These are phyloP conservation scores for Aureobasidium namibiae DNA, from an alignment of 2,329 filamentous ascomycete species.

Conservation along the genomic window DNA sequence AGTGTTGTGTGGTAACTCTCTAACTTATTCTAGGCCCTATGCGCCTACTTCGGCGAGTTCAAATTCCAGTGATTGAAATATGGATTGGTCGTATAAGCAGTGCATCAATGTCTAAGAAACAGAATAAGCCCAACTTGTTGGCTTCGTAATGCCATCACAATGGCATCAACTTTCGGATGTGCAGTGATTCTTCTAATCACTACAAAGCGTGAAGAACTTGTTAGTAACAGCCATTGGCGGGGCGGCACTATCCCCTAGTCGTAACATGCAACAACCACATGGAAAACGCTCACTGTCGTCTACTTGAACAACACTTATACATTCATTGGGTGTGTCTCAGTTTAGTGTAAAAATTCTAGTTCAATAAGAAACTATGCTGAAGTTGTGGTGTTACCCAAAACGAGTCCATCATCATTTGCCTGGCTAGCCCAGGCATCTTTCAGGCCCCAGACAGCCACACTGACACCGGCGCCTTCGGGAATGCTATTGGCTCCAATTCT, in stretches of 20 bases:
- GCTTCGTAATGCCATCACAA: too few relatives aligned
- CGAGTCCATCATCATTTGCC: slow-evolving; percentile 24
- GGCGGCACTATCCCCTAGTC: too few relatives aligned
- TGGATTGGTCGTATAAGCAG: too few relatives aligned
- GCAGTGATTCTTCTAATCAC: too few relatives aligned
- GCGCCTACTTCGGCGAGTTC: slow-evolving; percentile 51
- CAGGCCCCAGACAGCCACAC: slow-evolving; percentile 32
- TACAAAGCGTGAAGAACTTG: too few relatives aligned
- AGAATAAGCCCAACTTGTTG: too few relatives aligned
- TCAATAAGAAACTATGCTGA: neutral
- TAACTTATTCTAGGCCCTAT: slow-evolving; percentile 39
- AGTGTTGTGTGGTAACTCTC: neutral
- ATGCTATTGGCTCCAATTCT: slow-evolving; percentile 29
- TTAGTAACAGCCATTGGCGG: too few relatives aligned
- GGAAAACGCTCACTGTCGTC: too few relatives aligned
- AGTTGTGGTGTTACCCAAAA: slow-evolving; percentile 28
- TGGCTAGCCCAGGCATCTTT: slow-evolving; percentile 31
- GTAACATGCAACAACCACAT: too few relatives aligned
- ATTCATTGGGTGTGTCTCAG: neutral
- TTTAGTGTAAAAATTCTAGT: neutral
- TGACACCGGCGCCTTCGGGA: slow-evolving; percentile 29
- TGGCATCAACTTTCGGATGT: too few relatives aligned
- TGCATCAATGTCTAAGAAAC: too few relatives aligned
- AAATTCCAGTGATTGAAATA: slow-evolving; percentile 26
- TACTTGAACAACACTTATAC: too few relatives aligned